Base-by-base conservation (phyloP, 1,284 basidiomycete genomes). In the Apiotrichum sp. region DNA sequence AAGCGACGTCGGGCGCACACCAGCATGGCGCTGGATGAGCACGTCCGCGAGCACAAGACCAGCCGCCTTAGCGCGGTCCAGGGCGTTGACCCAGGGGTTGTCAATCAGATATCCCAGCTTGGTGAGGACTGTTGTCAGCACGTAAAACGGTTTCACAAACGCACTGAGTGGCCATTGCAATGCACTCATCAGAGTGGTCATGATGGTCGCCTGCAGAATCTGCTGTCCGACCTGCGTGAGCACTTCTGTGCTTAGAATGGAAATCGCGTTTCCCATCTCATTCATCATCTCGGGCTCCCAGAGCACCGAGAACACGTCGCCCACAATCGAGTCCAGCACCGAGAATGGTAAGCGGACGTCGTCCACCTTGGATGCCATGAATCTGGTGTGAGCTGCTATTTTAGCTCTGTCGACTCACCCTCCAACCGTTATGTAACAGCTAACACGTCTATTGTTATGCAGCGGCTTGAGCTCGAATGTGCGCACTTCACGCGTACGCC, bases 271-370 rank as follows among this genome's bases (percentile, higher is more conserved):
- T 62, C 93, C 93, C 13, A 91, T 93, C 75, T 96, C 93, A 57
- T 81, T 83, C 75, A 97, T 93, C 90, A 96, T 97, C 72, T 96
- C 91, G 1, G 93, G 93, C 69, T 97, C 93, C 93, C 93, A 97
- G 2, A 92, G 80, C 0, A 93, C 84, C 60, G 91, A 92, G 74
- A 92, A 92, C 0, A 95, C 91, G 71, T 97, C 93, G 7, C 93
- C 93, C 34, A 95, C 85, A n/a, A 93, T 83, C 0, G 92, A 89
- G 70, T 96, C 93, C 38, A 97, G 78, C 2, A 93, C 89, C 56
- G 89, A 93, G 78, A 95, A 97, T 0, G 93, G 93, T 34, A 97
- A 75, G 33, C 93, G 85, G 8, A 90, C 87, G 66, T 97, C 93
- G 71, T 97, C 93, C 47, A 85, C 83, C 47, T 81, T 77, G 52